phyloP scores from a whole-genome alignment of 768 basidiomycete genomes.

The Rhodocollybia butyracea region DNA sequence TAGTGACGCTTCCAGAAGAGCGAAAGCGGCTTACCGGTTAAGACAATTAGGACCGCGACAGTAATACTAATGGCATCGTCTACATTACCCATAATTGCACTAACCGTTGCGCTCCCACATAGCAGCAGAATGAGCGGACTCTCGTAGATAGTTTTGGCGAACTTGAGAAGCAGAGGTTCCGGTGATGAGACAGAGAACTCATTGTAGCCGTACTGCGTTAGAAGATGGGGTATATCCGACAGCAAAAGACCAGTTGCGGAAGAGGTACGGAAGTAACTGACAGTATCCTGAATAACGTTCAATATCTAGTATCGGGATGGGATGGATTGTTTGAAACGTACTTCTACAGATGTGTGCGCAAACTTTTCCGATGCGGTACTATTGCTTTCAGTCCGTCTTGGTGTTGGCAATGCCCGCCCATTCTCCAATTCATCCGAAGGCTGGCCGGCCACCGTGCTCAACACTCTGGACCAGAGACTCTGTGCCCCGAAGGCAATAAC shows the following conservation, averaged over 20 bases:
- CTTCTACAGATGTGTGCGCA: conserved; percentile 64
- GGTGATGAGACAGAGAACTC: conserved; percentile 86
- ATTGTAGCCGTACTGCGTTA: conserved; percentile 80
- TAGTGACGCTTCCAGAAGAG: conserved; percentile 14
- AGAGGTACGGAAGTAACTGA: conserved; percentile 68
- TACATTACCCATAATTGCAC: conserved; percentile 90
- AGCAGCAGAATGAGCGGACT: conserved; percentile 88
- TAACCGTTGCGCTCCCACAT: conserved; percentile 86
- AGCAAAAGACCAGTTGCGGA: conserved; percentile 57
- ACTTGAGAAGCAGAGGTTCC: conserved; percentile 82
- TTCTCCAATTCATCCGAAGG: conserved; percentile 33
- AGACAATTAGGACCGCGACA: conserved; percentile 86
- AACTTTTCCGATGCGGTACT: conserved; percentile 67
- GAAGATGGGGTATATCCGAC: conserved; percentile 59
- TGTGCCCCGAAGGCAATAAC: conserved; percentile 48
- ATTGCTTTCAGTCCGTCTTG: conserved; percentile 25
- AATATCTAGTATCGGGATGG: conserved; percentile 2
- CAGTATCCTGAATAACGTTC: conserved; percentile 55
- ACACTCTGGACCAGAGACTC: conserved; percentile 46
- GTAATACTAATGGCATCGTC: conserved; percentile 95
- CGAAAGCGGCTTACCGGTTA: conserved; percentile 64
- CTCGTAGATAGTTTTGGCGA: conserved; percentile 94
- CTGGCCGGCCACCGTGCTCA: conserved; percentile 38
- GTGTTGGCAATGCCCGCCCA: conserved; percentile 32
- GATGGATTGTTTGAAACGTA: conserved; percentile 29